Base-by-base conservation (phyloP, 1,284 basidiomycete genomes). In the Sparassis latifolia region DNA sequence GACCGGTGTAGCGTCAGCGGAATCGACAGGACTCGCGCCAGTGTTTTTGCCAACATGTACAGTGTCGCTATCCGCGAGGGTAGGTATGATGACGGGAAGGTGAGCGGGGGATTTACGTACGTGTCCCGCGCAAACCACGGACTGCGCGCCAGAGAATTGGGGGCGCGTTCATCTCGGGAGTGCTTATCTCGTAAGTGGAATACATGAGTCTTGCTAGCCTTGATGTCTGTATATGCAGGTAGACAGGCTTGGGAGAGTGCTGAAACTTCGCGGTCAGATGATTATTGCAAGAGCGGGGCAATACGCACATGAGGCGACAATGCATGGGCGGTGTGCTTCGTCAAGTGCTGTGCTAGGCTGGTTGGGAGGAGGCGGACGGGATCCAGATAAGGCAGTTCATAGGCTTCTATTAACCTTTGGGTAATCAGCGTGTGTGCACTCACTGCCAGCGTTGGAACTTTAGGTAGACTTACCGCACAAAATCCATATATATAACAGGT, bases 301-400 rank as follows among this genome's bases (percentile, higher is more conserved):
- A 39, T 32, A 65, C 84, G 57, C 67, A 89, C 89, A 60, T 72
- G 71, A 44, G 88, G 88, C 42, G 82, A 83, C 53, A 93, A 69
- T 28, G 83, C 80, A 61, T 77, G 76, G 33, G 75, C 69, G 40
- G 75, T 78, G 52, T 86, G 77, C 64, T 82, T 82, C 30, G 83
- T 86, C 52, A 97, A 76, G 66, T 89, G 87, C 35, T 66, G 63
- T 2, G 75, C 74, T 76, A 96, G 80, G 4, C 73, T 72, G 20
- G 60, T 55, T 0, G 93, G 90, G 2, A 97, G 69, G 33, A 79
- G 63, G 12, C 80, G 77, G 31, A 83, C 67, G 35, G 83, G 78
- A 59, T 94, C 86, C 44, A 97, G 74, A 69, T 92, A 97, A 0
- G 93, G 92, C 38, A 97, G 72, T 33, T 81, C 72, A 61, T 87